Base-by-base conservation (phyloP, 306 rosid species). In the Castanea sativa region DNA sequence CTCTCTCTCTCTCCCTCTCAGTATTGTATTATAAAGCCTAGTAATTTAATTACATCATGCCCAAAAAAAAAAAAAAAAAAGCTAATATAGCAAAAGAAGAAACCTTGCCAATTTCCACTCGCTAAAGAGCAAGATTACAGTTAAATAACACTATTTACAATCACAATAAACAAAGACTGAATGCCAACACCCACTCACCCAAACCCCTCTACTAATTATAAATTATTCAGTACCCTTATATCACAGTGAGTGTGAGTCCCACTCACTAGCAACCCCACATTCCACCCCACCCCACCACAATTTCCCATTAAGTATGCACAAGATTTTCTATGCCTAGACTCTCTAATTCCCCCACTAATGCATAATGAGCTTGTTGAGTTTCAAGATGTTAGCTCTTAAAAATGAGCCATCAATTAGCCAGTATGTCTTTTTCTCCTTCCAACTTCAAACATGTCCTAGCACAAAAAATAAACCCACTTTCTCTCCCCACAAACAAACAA, bases 401-500 rank as follows among this genome's bases (percentile, higher is more conserved):
- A 86, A 69, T 52, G 88, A 86, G 97, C 90, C 84, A 77, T 74
- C 76, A 79, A 85, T 86, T 85, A 86, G 87, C 91, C 84, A 76
- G 68, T 78, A 60, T 33, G 86, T 78, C 75, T 19, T 84, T 86
- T 49, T 70, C 84, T 78, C 70, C 79, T 69, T 79, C 82, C 80
- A 84, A 55, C 76, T 79, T 88, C 51, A 77, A 71, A 70, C 77
- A 82, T 43, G 83, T 77, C 71, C 84, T 77, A 70, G 77, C 79
- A 73, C 80, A 85, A 79, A 87, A 84, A 81, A 78, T 60, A 27
- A 51, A 79, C 68, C 84, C 78, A 80, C 60, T 77, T 59, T 80
- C 79, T 83, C 83, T 83, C 84, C 82, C 83, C 81, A 71, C 89
- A 79, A 86, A 84, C 83, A 85, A 80, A 74, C 78, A 33, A 85